phyloP scores from a whole-genome alignment of 106 monocot species.

The Chionographis japonica region DNA sequence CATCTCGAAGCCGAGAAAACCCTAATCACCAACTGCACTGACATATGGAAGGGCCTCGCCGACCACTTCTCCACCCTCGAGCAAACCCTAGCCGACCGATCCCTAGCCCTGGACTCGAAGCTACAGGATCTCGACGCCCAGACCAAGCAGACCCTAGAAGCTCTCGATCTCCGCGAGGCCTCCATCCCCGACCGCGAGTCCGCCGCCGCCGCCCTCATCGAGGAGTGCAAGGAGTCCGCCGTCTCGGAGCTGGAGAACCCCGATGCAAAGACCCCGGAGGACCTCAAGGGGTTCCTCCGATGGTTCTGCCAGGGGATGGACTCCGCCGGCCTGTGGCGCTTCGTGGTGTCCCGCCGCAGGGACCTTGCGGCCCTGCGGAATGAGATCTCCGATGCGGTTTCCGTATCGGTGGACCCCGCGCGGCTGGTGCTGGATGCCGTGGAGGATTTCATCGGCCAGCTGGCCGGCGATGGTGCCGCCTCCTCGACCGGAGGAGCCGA shows the following conservation, averaged over 20 bases:
- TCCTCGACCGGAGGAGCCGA: constrained; percentile 3
- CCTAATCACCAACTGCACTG: constrained; percentile 30
- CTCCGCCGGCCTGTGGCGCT: constrained; percentile 40
- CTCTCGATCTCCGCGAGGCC: constrained; percentile 31
- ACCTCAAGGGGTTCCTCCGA: constrained; percentile 21
- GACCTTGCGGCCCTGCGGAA: constrained; percentile 20
- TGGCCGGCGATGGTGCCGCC: background rate
- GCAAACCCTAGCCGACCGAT: constrained; percentile 30
- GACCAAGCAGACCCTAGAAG: constrained; percentile 20
- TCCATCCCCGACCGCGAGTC: constrained; percentile 29
- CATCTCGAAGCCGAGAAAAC: constrained; percentile 33
- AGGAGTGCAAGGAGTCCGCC: constrained; percentile 9
- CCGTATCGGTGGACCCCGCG: constrained; percentile 27
- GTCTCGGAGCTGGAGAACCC: constrained; percentile 21
- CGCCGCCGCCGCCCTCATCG: constrained; percentile 15
- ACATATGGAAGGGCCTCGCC: constrained; percentile 18
- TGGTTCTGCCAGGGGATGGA: constrained; percentile 49
- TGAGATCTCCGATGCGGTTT: constrained; percentile 31
- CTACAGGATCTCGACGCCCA: constrained; percentile 16
- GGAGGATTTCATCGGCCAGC: constrained; percentile 23
- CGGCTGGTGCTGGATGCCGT: constrained; percentile 42
- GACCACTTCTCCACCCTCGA: constrained; percentile 44
- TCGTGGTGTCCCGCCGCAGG: constrained; percentile 18
- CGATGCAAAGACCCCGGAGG: background rate
- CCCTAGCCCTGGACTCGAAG: constrained; percentile 31